These are phyloP conservation scores for Pochonia chlamydosporia DNA, from an alignment of 2,329 filamentous ascomycete species.

Conservation along the genomic window DNA sequence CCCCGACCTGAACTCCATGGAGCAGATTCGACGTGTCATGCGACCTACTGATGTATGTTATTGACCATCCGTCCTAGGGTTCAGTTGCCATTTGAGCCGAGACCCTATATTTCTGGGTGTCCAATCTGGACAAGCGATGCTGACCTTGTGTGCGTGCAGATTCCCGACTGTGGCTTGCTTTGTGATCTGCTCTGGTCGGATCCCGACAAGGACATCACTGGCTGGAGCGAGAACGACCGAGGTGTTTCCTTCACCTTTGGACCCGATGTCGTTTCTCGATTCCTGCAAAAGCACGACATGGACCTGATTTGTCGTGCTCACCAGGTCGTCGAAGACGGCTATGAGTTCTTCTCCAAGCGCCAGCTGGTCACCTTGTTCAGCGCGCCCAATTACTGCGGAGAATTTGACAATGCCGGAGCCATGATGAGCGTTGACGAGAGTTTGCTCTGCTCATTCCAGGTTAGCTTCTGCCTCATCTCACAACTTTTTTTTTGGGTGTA, in stretches of 20 bases:
- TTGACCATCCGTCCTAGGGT: no score
- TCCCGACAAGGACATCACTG: slow-evolving; percentile 97
- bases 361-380: slow-evolving; percentile 97
- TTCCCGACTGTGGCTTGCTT: slow-evolving; percentile 93
- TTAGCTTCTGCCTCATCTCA: slow-evolving; percentile 30
- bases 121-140: not conserved
- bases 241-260: slow-evolving; percentile 99
- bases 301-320: slow-evolving; percentile 98
- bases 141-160: slow-evolving; percentile 56
- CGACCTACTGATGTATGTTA: slow-evolving; percentile 93
- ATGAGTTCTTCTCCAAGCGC: slow-evolving; percentile 99
- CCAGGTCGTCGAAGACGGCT: slow-evolving; percentile 97
- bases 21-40: slow-evolving; percentile 98
- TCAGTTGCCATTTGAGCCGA: slow-evolving; percentile 1
- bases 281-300: slow-evolving; percentile 99
- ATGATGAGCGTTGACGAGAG: slow-evolving; percentile 99
- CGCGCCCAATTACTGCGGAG: slow-evolving; percentile 97
- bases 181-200: slow-evolving; percentile 99
- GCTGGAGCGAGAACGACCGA: slow-evolving; percentile 98
- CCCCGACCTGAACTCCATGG: slow-evolving; percentile 98
- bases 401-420: slow-evolving; percentile 98
- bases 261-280: slow-evolving; percentile 92
- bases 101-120: no score
- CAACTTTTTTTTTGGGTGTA: not conserved
- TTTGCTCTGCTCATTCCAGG: slow-evolving; percentile 97